Base-by-base conservation (phyloP, 805 yeast species). In the Metschnikowia dekortorum region DNA sequence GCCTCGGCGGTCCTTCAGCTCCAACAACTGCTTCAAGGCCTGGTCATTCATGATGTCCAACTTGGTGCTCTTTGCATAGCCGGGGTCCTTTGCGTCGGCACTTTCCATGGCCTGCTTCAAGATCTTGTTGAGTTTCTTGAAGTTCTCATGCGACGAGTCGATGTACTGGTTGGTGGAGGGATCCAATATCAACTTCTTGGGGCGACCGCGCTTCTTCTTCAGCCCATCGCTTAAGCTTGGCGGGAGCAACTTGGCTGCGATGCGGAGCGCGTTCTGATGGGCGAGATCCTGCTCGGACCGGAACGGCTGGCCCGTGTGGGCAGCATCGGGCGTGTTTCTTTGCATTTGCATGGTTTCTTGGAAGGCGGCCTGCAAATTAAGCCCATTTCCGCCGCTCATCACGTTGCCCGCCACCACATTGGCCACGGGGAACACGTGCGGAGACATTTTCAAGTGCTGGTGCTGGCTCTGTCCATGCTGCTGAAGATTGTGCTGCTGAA, bases 1-100 rank as follows among this genome's bases (percentile, higher is more conserved):
- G 11, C 82, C 82, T 38, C 81, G 50, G 62, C 71, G 66, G 63
- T 75, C 73, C 58, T 78, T 73, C 58, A 63, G 71, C 47, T 63
- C 61, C 29, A 73, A 57, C 32, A 72, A 61, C 50, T 68, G 65
- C 52, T 69, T 46, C 48, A 53, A 36, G 39, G 54, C 53, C 50
- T 48, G 45, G 32, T 49, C 53, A 30, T 56, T 42, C 46, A 49
- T 35, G 14, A 48, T 39, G 39, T 46, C 50, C 39, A 56, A 36
- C 18, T 44, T 53, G 36, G 51, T 46, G n/a, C 14, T 35, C 11
- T 44, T 44, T 9, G 11, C 32, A 13, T 35, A 44, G 10, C 34
- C 30, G 8, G 46, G 6, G 10, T 44, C 46, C 28, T 44, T 44
- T 9, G 40, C 40, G 6, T 36, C 46, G 3, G 53, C 54, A 29